Conservation (phyloP, 2,329 filamentous ascomycete genomes). For the Stachybotrys chlorohalonatus region DNA sequence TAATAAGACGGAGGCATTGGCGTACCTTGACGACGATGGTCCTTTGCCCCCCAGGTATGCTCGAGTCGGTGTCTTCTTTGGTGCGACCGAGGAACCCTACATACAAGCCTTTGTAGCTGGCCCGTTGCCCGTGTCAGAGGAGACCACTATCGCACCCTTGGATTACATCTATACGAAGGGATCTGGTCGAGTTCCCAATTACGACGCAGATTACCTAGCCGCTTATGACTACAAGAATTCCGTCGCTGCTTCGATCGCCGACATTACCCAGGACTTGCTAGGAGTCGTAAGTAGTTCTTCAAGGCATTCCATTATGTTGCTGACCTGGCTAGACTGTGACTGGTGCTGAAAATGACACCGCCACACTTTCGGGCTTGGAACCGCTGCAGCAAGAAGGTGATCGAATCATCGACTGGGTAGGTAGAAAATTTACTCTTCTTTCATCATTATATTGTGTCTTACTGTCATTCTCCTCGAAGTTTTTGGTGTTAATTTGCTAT, state of each 20-base stretch:
- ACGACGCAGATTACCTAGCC: slow-evolving; percentile 8
- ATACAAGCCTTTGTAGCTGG: slow-evolving; percentile 38
- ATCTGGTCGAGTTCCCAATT: slow-evolving; percentile 19
- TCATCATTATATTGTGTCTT: neutral
- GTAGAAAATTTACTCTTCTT: neutral
- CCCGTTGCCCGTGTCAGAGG: slow-evolving; percentile 34
- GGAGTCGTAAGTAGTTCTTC: slow-evolving; percentile 13
- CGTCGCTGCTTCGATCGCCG: neutral
- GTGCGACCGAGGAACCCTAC: slow-evolving; percentile 25
- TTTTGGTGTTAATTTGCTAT: neutral
- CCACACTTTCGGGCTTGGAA: neutral
- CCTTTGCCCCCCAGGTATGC: slow-evolving; percentile 30
- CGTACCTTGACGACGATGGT: slow-evolving; percentile 30
- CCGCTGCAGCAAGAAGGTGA: neutral
- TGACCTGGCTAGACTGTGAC: slow-evolving; percentile 24
- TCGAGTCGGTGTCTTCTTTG: slow-evolving; percentile 31
- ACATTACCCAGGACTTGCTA: slow-evolving; percentile 20
- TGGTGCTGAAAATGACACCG: neutral
- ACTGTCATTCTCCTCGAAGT: neutral
- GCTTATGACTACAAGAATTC: slow-evolving; percentile 17
- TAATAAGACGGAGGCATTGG: slow-evolving; percentile 39
- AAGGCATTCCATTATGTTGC: slow-evolving; percentile 3
- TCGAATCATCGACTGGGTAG: slow-evolving; percentile 1
- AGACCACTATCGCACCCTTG: slow-evolving; percentile 26
- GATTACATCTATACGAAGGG: slow-evolving; percentile 30